Conservation (phyloP, 345 rosid species). For the Euphorbia pulcherrima region DNA sequence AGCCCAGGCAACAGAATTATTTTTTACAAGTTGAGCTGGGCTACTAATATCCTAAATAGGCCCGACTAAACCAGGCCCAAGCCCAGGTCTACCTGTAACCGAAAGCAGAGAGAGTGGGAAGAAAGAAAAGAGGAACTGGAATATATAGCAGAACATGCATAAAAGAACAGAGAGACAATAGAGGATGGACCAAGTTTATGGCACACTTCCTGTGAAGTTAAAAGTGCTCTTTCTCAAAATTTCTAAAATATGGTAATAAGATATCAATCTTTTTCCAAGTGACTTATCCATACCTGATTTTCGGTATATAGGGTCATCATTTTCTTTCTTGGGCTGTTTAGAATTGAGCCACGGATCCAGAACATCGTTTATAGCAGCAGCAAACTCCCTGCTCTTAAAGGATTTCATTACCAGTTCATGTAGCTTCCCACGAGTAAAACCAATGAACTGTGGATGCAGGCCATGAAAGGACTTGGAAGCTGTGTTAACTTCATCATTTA, state of each 20-base stretch:
- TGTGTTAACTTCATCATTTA: slow-evolving; percentile 25
- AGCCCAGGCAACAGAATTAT: too few species aligned
- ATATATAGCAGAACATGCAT: background rate
- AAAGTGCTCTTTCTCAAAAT: background rate
- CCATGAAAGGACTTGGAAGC: slow-evolving; percentile 49
- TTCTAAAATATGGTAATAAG: background rate
- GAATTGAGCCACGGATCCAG: slow-evolving; percentile 94
- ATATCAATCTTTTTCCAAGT: background rate
- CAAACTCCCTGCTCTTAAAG: slow-evolving; percentile 86
- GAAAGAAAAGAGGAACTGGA: background rate
- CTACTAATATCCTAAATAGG: too few species aligned
- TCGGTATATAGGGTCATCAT: slow-evolving; percentile 66
- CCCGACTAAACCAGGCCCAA: too few species aligned
- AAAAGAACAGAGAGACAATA: background rate
- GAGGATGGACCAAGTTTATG: background rate
- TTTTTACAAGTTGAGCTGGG: too few species aligned
- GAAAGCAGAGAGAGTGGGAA: background rate
- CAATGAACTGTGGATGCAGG: slow-evolving; percentile 87
- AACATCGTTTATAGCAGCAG: slow-evolving; percentile 94
- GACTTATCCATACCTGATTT: slow-evolving; percentile 59
- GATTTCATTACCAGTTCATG: slow-evolving; percentile 97
- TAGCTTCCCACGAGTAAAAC: slow-evolving; percentile 85
- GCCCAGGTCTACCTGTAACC: too few species aligned
- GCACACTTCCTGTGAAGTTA: background rate
- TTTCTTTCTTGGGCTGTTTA: slow-evolving; percentile 89